Conservation (phyloP, 306 rosid species). For the Cucumis hystrix region DNA sequence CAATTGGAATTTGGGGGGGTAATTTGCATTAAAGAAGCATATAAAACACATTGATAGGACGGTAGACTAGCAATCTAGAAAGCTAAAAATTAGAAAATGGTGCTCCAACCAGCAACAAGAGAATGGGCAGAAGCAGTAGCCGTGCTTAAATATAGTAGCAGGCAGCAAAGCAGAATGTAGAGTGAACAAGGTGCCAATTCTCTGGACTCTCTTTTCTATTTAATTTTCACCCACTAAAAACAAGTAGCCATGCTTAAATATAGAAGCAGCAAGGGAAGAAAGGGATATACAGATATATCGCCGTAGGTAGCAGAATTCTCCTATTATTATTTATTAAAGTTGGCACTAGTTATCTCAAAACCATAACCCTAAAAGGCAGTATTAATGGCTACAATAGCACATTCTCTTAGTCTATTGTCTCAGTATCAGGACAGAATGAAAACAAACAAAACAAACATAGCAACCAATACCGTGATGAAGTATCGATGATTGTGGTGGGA, state of each 20-base stretch:
- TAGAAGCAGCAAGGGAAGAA: neutral
- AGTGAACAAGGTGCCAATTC: neutral
- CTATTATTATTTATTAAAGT: neutral
- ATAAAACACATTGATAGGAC: neutral
- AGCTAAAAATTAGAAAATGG: neutral
- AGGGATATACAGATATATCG: neutral
- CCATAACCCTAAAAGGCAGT: neutral
- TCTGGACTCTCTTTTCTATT: neutral
- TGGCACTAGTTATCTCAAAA: neutral
- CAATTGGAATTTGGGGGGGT: neutral
- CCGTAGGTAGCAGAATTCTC: neutral
- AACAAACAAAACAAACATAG: neutral
- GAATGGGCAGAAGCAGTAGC: neutral
- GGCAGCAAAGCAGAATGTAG: neutral
- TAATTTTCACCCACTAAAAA: neutral
- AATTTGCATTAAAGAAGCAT: neutral
- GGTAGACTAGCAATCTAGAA: neutral
- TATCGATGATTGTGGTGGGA: constrained; percentile 78
- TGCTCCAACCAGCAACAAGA: neutral
- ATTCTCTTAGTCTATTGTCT: neutral
- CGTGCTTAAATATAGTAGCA: neutral
- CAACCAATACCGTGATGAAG: constrained; percentile 61
- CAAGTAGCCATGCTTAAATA: too few relatives aligned
- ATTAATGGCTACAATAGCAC: neutral
- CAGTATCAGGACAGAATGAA: neutral